Conservation (phyloP, 495 filamentous ascomycete genomes). For the Cryomyces minteri region DNA sequence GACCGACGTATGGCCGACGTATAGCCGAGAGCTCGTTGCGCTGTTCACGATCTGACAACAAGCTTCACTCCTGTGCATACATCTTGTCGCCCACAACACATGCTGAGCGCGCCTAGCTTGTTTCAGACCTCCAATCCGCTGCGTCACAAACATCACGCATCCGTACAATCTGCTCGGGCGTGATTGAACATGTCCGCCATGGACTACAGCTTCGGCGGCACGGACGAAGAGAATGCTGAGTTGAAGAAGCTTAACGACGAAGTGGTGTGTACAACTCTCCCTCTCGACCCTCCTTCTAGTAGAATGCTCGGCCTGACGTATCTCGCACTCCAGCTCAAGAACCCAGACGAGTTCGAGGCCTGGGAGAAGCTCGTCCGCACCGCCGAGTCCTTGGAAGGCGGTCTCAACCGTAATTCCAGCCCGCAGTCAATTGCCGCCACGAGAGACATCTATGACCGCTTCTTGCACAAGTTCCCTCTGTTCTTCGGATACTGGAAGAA, state of each 20-base stretch:
- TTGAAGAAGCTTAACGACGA: slow-evolving; percentile 59
- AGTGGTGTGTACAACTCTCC: slow-evolving; percentile 38
- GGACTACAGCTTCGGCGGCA: slow-evolving; percentile 39
- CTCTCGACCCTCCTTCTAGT: neutral
- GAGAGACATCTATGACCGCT: slow-evolving; percentile 72
- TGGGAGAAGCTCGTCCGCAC: slow-evolving; percentile 87
- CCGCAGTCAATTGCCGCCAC: slow-evolving; percentile 78
- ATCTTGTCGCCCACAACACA: no score
- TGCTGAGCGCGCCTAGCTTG: no score
- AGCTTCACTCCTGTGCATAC: no score
- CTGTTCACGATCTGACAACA: no score
- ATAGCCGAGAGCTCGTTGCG: no score
- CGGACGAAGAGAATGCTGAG: slow-evolving; percentile 74
- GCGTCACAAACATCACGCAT: no score
- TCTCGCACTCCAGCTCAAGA: slow-evolving; percentile 26
- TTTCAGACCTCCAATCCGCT: no score
- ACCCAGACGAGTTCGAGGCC: slow-evolving; percentile 80
- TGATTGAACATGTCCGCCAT: slow-evolving; percentile 25
- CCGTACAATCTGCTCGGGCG: neutral
- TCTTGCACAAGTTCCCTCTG: slow-evolving; percentile 87
- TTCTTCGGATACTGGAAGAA: slow-evolving; percentile 99
- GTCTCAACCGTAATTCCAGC: slow-evolving; percentile 89
- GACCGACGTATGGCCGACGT: no score
- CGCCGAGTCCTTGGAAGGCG: slow-evolving; percentile 73
- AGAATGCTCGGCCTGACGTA: neutral